A percentile compares a stretch with the other conserved stretches of the same genome.
Evolutionary conservation across 805 yeast genomes (phyloP).

Genomic region (Isabelozyma heimii): DNA sequence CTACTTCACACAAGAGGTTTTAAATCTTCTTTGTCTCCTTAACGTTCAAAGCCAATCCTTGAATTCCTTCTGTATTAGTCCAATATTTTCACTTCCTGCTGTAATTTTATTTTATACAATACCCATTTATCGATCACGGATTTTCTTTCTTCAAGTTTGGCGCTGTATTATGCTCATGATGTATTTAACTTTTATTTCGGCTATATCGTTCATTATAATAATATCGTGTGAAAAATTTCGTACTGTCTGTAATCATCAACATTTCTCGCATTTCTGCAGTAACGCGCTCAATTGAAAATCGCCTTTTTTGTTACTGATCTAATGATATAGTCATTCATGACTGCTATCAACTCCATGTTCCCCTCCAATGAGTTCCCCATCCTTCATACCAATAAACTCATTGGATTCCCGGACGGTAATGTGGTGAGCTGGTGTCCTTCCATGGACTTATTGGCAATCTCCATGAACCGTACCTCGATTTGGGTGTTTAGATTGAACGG

Average conservation of each 20-base stretch:
- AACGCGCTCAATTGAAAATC: background rate
- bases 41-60: no score
- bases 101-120: background rate
- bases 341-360: no score
- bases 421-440: conserved; percentile 49
- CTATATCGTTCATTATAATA: background rate
- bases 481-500: conserved; percentile 56
- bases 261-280: no score
- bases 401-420: conserved; percentile 34
- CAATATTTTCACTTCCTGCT: background rate
- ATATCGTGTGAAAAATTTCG: no score
- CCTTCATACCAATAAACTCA: conserved; percentile 9
- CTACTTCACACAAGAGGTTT: no score
- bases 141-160: background rate
- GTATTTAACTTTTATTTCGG: background rate
- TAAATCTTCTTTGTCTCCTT: no score
- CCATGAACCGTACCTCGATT: conserved; percentile 47
- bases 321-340: no score
- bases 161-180: background rate
- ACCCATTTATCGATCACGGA: background rate
- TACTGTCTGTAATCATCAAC: no score
- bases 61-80: background rate
- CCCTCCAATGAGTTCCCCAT: background rate
- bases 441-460: conserved; percentile 50
- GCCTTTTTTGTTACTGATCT: background rate